Percentiles rank a stretch among this genome's conserved stretches.
Evolutionary conservation across 139 green algal species (phyloP).

Genomic region (Astrephomene gubernaculifera): DNA sequence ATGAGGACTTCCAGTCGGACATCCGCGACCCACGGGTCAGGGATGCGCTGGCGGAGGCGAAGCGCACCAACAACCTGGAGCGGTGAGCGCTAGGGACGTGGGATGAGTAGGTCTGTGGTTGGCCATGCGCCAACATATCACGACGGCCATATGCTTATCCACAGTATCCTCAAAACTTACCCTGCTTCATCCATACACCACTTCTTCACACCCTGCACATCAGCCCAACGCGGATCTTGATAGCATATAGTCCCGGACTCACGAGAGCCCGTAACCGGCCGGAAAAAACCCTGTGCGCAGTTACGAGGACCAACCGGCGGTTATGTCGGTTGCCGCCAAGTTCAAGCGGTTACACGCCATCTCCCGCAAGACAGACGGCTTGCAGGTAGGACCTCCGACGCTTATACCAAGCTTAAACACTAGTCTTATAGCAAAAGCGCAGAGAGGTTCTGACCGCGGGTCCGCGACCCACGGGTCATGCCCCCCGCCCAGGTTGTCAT

Average conservation of each 20-base stretch:
- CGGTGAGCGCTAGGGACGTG: conserved; percentile 27
- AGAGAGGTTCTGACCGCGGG: too few species aligned
- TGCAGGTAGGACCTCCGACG: conserved; percentile 38
- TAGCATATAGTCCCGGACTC: too few species aligned
- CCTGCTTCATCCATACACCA: too few species aligned
- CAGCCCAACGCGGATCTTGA: too few species aligned
- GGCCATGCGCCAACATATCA: too few species aligned
- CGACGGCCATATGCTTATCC: too few species aligned
- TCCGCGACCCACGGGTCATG: too few species aligned
- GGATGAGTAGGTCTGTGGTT: too few species aligned
- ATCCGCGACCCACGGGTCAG: conserved; percentile 38
- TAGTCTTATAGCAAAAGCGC: too few species aligned
- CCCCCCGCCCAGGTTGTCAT: conserved; percentile 28
- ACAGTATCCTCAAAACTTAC: background rate
- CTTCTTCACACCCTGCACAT: too few species aligned
- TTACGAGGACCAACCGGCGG: conserved; percentile 14
- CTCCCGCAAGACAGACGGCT: conserved; percentile 21
- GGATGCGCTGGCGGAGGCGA: conserved; percentile 29
- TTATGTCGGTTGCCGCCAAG: conserved; percentile 51
- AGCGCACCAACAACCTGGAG: conserved; percentile 13
- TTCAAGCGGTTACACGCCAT: conserved; percentile 56
- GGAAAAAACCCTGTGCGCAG: conserved; percentile 38
- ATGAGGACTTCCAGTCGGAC: conserved; percentile 71
- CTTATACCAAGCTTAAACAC: too few species aligned
- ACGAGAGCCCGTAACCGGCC: too few species aligned